Evolutionary conservation across 2,329 filamentous ascomycete genomes (phyloP).

Genomic region (Fusarium nygamai): DNA sequence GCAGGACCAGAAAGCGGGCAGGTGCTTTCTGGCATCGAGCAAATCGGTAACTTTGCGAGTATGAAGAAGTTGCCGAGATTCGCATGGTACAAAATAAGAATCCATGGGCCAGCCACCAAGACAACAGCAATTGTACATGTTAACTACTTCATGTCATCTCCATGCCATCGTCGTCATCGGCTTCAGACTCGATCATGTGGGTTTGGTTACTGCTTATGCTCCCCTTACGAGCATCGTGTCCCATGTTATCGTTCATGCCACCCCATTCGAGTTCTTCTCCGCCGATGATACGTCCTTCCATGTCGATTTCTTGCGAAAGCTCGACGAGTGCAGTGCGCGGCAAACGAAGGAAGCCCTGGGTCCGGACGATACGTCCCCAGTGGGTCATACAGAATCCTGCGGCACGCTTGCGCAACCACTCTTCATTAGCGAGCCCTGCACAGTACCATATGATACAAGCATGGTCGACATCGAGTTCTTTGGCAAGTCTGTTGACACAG

Average conservation of each 20-base stretch:
- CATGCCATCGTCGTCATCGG: constrained; percentile 71
- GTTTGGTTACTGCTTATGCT: constrained; percentile 69
- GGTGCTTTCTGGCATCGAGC: constrained; percentile 10
- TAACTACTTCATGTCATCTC: constrained; percentile 57
- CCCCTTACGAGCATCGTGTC: constrained; percentile 60
- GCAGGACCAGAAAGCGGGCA: background rate
- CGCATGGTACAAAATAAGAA: background rate
- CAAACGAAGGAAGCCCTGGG: constrained; percentile 83
- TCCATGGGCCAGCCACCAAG: background rate
- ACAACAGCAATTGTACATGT: background rate
- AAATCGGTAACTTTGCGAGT: constrained; percentile 8
- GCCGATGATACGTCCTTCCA: constrained; percentile 88
- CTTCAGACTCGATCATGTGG: constrained; percentile 66
- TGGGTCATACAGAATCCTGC: constrained; percentile 90
- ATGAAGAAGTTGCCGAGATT: background rate
- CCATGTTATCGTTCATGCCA: constrained; percentile 56
- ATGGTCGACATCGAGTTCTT: constrained; percentile 93
- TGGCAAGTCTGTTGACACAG: constrained; percentile 88
- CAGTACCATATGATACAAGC: constrained; percentile 97
- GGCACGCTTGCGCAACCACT: constrained; percentile 90
- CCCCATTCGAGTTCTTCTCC: constrained; percentile 80
- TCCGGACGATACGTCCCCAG: constrained; percentile 94
- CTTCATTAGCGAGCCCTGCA: constrained; percentile 87
- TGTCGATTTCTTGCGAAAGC: constrained; percentile 91
- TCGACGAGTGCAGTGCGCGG: constrained; percentile 85